phyloP scores from a whole-genome alignment of 768 basidiomycete genomes.

The Myochromella boudieri region DNA sequence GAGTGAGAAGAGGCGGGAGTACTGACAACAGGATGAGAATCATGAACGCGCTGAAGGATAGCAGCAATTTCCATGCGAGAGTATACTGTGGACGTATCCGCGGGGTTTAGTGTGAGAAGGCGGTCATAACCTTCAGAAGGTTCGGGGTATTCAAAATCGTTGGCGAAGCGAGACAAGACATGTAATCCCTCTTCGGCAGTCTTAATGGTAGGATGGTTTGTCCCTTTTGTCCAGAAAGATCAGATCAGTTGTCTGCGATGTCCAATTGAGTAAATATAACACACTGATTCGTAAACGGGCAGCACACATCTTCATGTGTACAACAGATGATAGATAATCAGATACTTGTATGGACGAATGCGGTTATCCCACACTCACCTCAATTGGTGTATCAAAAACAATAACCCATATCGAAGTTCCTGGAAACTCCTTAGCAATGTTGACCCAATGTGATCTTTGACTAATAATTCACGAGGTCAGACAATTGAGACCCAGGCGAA shows the following conservation, averaged over 20 bases:
- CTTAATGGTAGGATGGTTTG: conserved; percentile 75
- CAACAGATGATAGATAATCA: conserved; percentile 9
- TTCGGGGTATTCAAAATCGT: conserved; percentile 56
- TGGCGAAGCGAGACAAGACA: conserved; percentile 65
- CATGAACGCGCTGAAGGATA: conserved; percentile 51
- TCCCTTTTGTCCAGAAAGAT: conserved; percentile 41
- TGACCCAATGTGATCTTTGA: conserved; percentile 73
- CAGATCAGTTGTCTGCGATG: conserved; percentile 12
- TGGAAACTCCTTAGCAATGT: conserved; percentile 67
- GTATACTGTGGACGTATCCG: conserved; percentile 45
- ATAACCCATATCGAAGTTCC: conserved; percentile 68
- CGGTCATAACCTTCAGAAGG: conserved; percentile 66
- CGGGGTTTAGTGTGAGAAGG: conserved; percentile 45
- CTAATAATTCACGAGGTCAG: conserved; percentile 29
- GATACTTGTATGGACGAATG: neutral
- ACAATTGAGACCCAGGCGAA: conserved; percentile 8
- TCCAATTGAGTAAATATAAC: conserved; percentile 23
- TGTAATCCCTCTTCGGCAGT: conserved; percentile 54
- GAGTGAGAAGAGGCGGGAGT: conserved; percentile 9
- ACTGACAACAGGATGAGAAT: conserved; percentile 38
- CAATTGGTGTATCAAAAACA: conserved; percentile 76
- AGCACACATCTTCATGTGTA: conserved; percentile 52
- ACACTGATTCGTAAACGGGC: conserved; percentile 58
- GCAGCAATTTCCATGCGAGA: conserved; percentile 48
- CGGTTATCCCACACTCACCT: conserved; percentile 43